Conservation (phyloP, 225 moss, liverwort and hornwort genomes). For the Polytrichum formosum region DNA sequence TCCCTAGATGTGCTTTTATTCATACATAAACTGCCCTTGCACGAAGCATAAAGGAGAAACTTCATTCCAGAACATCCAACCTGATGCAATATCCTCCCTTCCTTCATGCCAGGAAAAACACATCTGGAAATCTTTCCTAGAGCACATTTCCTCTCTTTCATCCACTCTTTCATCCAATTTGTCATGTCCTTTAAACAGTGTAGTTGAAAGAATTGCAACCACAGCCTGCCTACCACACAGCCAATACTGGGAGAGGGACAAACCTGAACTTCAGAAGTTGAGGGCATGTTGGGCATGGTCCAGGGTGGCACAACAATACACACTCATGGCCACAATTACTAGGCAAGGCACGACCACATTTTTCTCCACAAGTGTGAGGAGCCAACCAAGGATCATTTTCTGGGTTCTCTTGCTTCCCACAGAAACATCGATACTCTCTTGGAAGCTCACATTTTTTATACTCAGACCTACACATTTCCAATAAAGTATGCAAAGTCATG, state of each 20-base stretch:
- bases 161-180: too few relatives aligned
- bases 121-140: too few relatives aligned
- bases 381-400: constrained; percentile 82
- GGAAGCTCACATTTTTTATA: constrained; percentile 62
- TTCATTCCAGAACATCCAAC: too few relatives aligned
- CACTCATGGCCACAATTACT: constrained; percentile 87
- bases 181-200: too few relatives aligned
- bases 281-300: constrained; percentile 90
- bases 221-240: too few relatives aligned
- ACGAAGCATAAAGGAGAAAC: too few relatives aligned
- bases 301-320: constrained; percentile 85
- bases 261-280: constrained; percentile 64
- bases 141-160: too few relatives aligned
- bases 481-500: too few relatives aligned
- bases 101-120: too few relatives aligned
- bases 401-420: constrained; percentile 75
- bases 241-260: neutral
- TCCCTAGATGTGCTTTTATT: neutral
- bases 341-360: constrained; percentile 57
- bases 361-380: constrained; percentile 88
- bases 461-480: constrained; percentile 54
- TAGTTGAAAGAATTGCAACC: too few relatives aligned
- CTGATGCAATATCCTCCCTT: too few relatives aligned
- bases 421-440: constrained; percentile 80
- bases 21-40: neutral